Base-by-base conservation (phyloP, 1,284 basidiomycete species). In the Heliocybe sulcata region DNA sequence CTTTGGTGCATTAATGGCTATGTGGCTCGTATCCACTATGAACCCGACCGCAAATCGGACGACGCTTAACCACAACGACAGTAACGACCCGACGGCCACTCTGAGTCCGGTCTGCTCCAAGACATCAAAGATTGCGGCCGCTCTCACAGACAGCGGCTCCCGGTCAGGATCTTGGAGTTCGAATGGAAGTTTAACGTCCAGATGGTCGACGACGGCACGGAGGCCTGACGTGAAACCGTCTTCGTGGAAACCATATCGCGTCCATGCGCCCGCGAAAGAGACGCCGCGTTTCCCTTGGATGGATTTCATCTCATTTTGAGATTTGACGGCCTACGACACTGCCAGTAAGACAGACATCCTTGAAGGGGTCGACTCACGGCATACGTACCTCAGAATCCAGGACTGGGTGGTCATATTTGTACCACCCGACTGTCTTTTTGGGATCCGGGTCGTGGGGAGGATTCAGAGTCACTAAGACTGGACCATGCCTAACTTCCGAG, bases 161-260 rank as follows among this genome's bases (percentile, higher is more conserved):
- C 57, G 53, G 29, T 58, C 54, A 11, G 57, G 57, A 14, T 33
- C 35, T 25, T 29, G 19, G n/a, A 61, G 48, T 3, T 57, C 53
- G 54, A 61, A 60, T 22, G 59, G 60, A 9, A 50, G 51, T 19
- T 49, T 51, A 29, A 60, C 48, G 23, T 53, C 25, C 10, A 29
- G 27, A 29, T 52, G 16, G 16, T 62, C 55, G 3, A 59, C 57
- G 20, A 70, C 78, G 14, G 74, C 78, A 51, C 68, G 71, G 16
- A 86, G 65, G 2, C 83, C 82, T 1, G 81, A 82, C 0, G 86
- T 79, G 69, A 92, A 92, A 2, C 87, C 90, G 63, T 92, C 90
- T 69, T 92, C 88, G 69, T 92, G 89, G 72, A 90, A 87, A 26
- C 82, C 90, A 61, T 90, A 91, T 54, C 82, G 81, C 48, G 85